Base-by-base conservation (phyloP, 257 asterid genomes). In the Solanum rostratum region DNA sequence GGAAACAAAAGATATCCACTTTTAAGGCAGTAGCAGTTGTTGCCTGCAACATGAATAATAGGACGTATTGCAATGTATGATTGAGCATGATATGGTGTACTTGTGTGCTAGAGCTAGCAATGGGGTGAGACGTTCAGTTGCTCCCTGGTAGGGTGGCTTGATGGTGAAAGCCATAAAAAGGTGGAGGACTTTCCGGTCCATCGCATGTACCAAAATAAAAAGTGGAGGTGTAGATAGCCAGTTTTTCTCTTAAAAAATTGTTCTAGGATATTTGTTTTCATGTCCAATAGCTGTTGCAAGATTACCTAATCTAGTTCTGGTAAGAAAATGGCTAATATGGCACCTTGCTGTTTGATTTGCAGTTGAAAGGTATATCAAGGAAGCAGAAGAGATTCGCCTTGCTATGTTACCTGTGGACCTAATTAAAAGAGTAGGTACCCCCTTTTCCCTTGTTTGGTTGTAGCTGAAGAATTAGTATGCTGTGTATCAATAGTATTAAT, bases 401-500 rank as follows among this genome's bases (percentile, higher is more conserved):
- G 76, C 90, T 60, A 88, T 95, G 96, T 86, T 95, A 71, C 99
- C 99, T 39, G 88, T 90, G 84, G 94, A 96, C 85, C 95, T 96
- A 80, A 95, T 96, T 84, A 89, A 69, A 90, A 96, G 99, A 87
- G 99, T 94, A 84, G 50, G 97, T 83, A 57, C 62, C 3, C 13
- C 82, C 39, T 24, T 45, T 45, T 74, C 27, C 45, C n/a, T 22
- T 74, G 60, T 46, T 46, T 8, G 0, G 80, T 14, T 70, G 4
- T 41, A 43, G 80, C 80, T 73, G 37, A 43, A 13, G 11, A 45
- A 22, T 45, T 10, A 73, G 59, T 8, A 6, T 13, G 59, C 0
- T 45, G n/a, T 49, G 62, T 62, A 15, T 49, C 81, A 27, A 49
- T 76, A 22, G 73, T 49, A 66, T 33, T 29, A 57, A 66, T 30